phyloP scores from a whole-genome alignment of 2,329 filamentous ascomycete species.

The Cercospora nicotianae region DNA sequence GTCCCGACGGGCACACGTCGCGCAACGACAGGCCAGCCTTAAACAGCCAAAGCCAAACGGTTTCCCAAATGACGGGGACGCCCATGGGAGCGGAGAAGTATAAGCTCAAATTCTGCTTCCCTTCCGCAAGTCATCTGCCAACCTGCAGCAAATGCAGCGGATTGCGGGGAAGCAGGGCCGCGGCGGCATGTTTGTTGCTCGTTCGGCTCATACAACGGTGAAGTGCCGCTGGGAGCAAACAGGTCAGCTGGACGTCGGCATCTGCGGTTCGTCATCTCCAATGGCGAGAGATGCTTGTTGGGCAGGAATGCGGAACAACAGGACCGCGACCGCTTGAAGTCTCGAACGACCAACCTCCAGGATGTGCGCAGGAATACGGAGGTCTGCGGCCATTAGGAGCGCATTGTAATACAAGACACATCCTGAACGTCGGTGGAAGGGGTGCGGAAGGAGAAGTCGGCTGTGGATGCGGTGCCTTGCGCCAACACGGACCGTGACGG shows the following conservation, averaged over 20 bases:
- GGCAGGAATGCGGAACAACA: background rate
- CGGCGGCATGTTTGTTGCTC: background rate
- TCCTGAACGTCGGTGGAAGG: background rate
- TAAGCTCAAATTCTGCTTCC: slow-evolving; percentile 1
- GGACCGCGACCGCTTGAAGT: background rate
- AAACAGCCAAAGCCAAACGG: background rate
- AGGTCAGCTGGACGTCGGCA: background rate
- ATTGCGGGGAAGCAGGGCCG: background rate
- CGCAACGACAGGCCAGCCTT: background rate
- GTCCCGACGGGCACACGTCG: background rate
- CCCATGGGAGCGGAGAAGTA: background rate
- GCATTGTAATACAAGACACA: background rate
- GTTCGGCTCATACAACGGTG: background rate
- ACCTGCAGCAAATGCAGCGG: background rate
- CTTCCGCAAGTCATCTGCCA: slow-evolving; percentile 5
- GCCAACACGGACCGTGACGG: background rate
- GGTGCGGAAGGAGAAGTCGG: background rate
- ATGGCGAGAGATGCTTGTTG: background rate
- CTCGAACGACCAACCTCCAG: background rate
- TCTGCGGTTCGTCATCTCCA: background rate
- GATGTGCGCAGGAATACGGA: background rate
- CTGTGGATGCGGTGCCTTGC: background rate
- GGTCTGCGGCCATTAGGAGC: background rate
- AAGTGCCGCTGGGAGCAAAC: background rate
- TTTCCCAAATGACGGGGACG: background rate